Conservation (phyloP, 2,329 filamentous ascomycete species). For the Sclerotinia spermophila region DNA sequence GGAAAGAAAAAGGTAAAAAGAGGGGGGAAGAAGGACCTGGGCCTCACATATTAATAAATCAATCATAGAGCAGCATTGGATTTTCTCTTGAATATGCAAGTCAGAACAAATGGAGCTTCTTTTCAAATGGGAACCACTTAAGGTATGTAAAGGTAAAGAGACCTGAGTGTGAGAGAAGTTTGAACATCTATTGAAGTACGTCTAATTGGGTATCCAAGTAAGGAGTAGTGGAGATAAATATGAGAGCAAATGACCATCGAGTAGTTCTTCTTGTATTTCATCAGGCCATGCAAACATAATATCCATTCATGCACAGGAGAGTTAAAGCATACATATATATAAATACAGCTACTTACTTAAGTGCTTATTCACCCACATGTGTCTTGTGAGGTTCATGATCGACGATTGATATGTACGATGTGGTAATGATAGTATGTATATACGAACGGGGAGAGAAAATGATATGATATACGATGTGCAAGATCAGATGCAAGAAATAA, state of each 20-base stretch:
- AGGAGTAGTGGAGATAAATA: neutral
- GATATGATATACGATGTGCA: neutral
- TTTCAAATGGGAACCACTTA: neutral
- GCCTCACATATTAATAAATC: neutral
- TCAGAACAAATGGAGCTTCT: constrained; percentile 12
- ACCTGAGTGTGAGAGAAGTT: neutral
- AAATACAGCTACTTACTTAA: neutral
- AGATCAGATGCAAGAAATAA: neutral
- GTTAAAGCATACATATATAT: neutral
- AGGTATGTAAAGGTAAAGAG: neutral
- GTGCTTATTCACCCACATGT: neutral
- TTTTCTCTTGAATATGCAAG: constrained; percentile 13
- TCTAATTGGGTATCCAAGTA: neutral
- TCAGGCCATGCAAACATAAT: neutral
- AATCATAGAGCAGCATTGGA: constrained; percentile 13
- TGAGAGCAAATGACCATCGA: neutral
- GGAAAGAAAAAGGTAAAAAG: neutral
- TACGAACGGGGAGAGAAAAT: neutral
- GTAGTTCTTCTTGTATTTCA: neutral
- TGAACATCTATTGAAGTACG: neutral
- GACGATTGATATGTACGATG: neutral
- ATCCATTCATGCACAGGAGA: neutral
- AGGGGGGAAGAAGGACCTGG: neutral
- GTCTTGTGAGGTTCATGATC: constrained; percentile 1
- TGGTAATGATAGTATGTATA: neutral